Conservation (phyloP, 495 filamentous ascomycete genomes). For the Talaromyces stipitatus region DNA sequence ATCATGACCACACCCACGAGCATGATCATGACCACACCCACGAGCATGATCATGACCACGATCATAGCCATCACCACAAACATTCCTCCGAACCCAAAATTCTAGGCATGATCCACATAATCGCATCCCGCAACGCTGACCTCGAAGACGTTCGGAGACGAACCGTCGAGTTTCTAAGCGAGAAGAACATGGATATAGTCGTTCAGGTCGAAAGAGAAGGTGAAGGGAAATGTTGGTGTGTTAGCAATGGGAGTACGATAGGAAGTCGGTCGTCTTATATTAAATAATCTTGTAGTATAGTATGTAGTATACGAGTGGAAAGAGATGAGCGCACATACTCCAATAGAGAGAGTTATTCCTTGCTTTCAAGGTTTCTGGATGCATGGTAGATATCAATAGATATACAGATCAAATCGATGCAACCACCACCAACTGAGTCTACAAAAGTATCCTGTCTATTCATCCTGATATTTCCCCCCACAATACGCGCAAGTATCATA, state of each 20-base stretch:
- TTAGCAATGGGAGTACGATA: slow-evolving; percentile 17
- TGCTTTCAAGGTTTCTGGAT: too few relatives aligned
- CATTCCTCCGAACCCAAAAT: slow-evolving; percentile 31
- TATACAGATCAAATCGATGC: too few relatives aligned
- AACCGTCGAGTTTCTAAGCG: slow-evolving; percentile 47
- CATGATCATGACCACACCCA: slow-evolving; percentile 6
- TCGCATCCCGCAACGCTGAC: slow-evolving; percentile 59
- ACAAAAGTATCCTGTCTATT: not conserved
- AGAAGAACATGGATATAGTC: slow-evolving; percentile 61
- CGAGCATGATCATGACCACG: slow-evolving; percentile 16
- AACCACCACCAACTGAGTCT: too few relatives aligned
- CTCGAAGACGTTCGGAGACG: slow-evolving; percentile 70
- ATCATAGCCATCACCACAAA: slow-evolving; percentile 4
- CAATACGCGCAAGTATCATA: slow-evolving; percentile 6
- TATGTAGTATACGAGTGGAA: too few relatives aligned
- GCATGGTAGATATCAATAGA: too few relatives aligned
- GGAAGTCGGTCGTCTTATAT: slow-evolving; percentile 5
- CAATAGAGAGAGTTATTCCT: not conserved
- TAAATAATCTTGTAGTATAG: not conserved
- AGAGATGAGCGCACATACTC: not conserved
- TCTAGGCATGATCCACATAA: slow-evolving; percentile 76
- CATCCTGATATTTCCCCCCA: slow-evolving; percentile 6
- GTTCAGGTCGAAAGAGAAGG: slow-evolving; percentile 73
- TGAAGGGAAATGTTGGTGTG: slow-evolving; percentile 75
- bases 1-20: slow-evolving; percentile 5